Conservation (phyloP, 305 asterid species). For the Fraxinus sp. region DNA sequence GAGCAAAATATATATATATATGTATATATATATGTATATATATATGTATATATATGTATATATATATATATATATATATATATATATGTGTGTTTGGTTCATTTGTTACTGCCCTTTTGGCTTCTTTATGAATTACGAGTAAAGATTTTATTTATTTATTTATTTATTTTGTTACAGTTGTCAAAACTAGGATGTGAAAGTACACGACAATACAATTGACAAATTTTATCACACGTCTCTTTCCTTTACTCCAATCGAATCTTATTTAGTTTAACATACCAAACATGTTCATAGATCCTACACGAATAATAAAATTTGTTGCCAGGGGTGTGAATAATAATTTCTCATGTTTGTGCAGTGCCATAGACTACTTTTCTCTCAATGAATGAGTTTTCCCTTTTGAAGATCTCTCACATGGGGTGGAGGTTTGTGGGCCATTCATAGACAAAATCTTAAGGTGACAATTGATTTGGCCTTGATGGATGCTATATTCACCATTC, state of each 20-base stretch:
- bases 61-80: too few relatives aligned
- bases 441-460: background rate
- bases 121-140: background rate
- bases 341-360: background rate
- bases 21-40: too few relatives aligned
- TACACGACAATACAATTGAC: background rate
- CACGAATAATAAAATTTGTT: background rate
- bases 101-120: background rate
- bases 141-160: too few relatives aligned
- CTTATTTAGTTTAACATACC: background rate
- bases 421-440: background rate
- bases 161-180: background rate
- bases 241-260: background rate
- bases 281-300: background rate
- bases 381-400: background rate
- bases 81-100: background rate
- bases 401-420: background rate
- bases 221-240: background rate
- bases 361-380: background rate
- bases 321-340: background rate
- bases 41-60: too few relatives aligned
- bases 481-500: background rate
- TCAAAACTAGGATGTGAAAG: background rate
- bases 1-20: too few relatives aligned
- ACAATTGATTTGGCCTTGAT: constrained; percentile 4